Conservation (phyloP, 2,329 filamentous ascomycete species). For the Monilinia aucupariae region DNA sequence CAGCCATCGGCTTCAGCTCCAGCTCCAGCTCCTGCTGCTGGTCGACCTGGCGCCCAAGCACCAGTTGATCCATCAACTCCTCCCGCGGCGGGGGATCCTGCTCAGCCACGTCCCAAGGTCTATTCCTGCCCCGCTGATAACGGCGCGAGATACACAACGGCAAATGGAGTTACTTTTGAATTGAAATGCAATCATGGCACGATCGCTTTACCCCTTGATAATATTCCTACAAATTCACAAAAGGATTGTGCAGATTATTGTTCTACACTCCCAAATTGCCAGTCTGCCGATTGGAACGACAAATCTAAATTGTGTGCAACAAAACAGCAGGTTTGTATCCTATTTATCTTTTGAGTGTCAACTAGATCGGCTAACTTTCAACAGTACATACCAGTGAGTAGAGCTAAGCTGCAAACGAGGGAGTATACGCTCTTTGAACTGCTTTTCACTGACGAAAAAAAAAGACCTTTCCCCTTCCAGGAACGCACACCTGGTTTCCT, state of each 20-base stretch:
- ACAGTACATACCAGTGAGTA: constrained; percentile 11
- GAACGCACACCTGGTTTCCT: constrained; percentile 12
- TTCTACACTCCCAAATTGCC: background rate
- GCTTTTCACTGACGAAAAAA: background rate
- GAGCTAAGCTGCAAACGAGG: background rate
- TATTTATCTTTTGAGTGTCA: background rate
- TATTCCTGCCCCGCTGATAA: constrained; percentile 7
- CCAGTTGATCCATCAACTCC: background rate
- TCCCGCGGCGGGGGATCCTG: background rate
- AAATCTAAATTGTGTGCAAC: background rate
- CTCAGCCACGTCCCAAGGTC: background rate
- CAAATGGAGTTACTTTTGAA: constrained; percentile 5
- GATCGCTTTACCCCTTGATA: background rate
- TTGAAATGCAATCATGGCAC: constrained; percentile 5
- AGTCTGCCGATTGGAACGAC: background rate
- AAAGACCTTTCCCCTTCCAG: constrained; percentile 2
- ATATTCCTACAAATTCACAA: background rate
- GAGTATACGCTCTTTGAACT: background rate
- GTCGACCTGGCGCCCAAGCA: background rate
- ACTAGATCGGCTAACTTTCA: background rate
- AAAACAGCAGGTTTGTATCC: background rate
- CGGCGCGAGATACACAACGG: constrained; percentile 1
- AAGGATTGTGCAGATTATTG: constrained; percentile 8
- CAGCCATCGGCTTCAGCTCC: background rate
- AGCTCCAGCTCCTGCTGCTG: background rate